phyloP scores from a whole-genome alignment of 257 asterid genomes.

The Fraxinus pennsylvanica region DNA sequence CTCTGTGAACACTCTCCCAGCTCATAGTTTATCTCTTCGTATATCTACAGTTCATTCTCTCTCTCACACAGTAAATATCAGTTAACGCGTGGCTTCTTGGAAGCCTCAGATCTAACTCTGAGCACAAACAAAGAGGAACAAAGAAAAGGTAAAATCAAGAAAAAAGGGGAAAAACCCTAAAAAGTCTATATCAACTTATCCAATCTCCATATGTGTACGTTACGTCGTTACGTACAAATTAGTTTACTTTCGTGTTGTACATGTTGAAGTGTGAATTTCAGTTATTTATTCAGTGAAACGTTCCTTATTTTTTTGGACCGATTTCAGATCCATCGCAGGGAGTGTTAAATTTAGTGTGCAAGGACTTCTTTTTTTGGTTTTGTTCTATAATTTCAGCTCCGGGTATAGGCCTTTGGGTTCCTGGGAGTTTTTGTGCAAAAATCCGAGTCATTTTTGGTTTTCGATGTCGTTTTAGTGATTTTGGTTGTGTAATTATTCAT shows the following conservation, averaged over 20 bases:
- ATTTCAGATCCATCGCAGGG: slow-evolving; percentile 57
- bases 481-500: slow-evolving; percentile 14
- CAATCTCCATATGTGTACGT: slow-evolving; percentile 16
- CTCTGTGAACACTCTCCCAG: slow-evolving; percentile 30
- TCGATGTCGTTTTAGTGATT: slow-evolving; percentile 11
- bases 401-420: slow-evolving; percentile 12
- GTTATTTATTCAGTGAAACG: slow-evolving; percentile 4
- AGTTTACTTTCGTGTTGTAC: slow-evolving; percentile 20
- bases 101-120: slow-evolving; percentile 53
- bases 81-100: slow-evolving; percentile 39
- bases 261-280: slow-evolving; percentile 19
- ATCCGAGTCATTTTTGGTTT: slow-evolving; percentile 27
- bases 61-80: slow-evolving; percentile 1
- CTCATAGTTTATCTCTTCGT: slow-evolving; percentile 37
- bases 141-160: slow-evolving; percentile 19
- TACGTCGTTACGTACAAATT: neutral
- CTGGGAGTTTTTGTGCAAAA: slow-evolving; percentile 20
- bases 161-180: slow-evolving; percentile 34
- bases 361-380: slow-evolving; percentile 21
- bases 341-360: slow-evolving; percentile 26
- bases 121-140: slow-evolving; percentile 31
- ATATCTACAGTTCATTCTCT: slow-evolving; percentile 5
- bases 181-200: slow-evolving; percentile 29
- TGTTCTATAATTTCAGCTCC: slow-evolving; percentile 25
- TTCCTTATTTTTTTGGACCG: slow-evolving; percentile 18